These are phyloP conservation scores for Aquilaria sinensis DNA, from an alignment of 345 rosid species.

Conservation along the genomic window DNA sequence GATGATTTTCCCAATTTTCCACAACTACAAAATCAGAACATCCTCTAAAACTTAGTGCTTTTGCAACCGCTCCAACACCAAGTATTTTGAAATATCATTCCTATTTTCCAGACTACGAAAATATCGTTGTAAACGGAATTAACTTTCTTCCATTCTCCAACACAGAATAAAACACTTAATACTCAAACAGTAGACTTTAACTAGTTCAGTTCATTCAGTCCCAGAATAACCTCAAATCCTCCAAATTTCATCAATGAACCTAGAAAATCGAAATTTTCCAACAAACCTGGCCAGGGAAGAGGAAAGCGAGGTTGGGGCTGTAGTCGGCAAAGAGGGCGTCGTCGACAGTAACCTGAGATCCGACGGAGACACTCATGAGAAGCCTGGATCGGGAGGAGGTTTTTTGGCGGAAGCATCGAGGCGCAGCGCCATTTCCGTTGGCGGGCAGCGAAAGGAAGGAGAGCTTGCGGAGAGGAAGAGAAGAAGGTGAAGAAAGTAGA, in stretches of 20 bases:
- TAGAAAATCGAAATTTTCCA: background rate
- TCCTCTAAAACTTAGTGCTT: too few species aligned
- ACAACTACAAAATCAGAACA: too few species aligned
- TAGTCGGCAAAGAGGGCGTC: slow-evolving; percentile 71
- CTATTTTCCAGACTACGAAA: background rate
- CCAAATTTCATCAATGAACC: background rate
- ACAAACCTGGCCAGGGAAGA: slow-evolving; percentile 94
- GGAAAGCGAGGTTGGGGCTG: slow-evolving; percentile 70
- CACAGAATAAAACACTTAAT: too few species aligned
- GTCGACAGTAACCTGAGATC: slow-evolving; percentile 43
- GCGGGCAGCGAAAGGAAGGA: slow-evolving; percentile 9
- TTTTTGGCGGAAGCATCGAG: slow-evolving; percentile 25
- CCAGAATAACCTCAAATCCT: background rate
- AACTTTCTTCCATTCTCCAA: too few species aligned
- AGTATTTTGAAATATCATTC: background rate
- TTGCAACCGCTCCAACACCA: too few species aligned
- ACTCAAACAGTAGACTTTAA: too few species aligned
- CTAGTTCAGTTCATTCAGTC: background rate
- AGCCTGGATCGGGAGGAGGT: slow-evolving; percentile 48
- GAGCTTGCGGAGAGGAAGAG: slow-evolving; percentile 27
- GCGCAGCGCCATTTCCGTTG: slow-evolving; percentile 20
- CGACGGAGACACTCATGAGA: slow-evolving; percentile 59
- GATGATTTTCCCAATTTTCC: too few species aligned
- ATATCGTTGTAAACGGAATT: background rate
- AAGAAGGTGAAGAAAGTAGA: slow-evolving; percentile 41